phyloP scores from a whole-genome alignment of 306 rosid genomes.

The Medicago ruthenica region DNA sequence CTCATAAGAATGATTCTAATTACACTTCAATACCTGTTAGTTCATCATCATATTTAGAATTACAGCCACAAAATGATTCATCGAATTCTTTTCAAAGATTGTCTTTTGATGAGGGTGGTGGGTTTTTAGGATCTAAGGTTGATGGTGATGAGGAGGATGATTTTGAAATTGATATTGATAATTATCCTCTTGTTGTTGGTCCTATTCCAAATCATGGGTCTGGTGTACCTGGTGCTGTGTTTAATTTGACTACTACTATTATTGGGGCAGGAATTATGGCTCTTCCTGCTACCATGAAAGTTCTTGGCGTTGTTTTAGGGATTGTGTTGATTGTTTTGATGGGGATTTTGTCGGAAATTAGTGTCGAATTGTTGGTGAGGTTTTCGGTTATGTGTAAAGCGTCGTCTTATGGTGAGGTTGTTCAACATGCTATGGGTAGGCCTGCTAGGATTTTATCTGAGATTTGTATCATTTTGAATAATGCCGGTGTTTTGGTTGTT shows the following conservation, averaged over 20 bases:
- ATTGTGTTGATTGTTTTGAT: constrained; percentile 70
- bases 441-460: constrained; percentile 78
- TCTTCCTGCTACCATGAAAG: constrained; percentile 95
- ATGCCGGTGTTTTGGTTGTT: constrained; percentile 85
- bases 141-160: constrained; percentile 53
- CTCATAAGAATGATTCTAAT: constrained; percentile 53
- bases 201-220: constrained; percentile 52
- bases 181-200: constrained; percentile 65
- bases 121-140: constrained; percentile 53
- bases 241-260: constrained; percentile 82
- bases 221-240: constrained; percentile 84
- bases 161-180: constrained; percentile 63
- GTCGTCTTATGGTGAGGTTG: constrained; percentile 85
- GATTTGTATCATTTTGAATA: constrained; percentile 77
- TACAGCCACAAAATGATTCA: constrained; percentile 59
- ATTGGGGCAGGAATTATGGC: constrained; percentile 99
- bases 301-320: constrained; percentile 81
- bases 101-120: constrained; percentile 43
- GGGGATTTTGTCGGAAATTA: constrained; percentile 83
- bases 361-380: constrained; percentile 75
- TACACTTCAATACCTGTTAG: constrained; percentile 66
- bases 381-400: constrained; percentile 76
- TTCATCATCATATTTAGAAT: constrained; percentile 59
- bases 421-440: constrained; percentile 77
- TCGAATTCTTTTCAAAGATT: constrained; percentile 31